A percentile compares a stretch with the other conserved stretches of the same genome.
Conservation (phyloP, 2,329 filamentous ascomycete species). For the Fusarium sp. region DNA sequence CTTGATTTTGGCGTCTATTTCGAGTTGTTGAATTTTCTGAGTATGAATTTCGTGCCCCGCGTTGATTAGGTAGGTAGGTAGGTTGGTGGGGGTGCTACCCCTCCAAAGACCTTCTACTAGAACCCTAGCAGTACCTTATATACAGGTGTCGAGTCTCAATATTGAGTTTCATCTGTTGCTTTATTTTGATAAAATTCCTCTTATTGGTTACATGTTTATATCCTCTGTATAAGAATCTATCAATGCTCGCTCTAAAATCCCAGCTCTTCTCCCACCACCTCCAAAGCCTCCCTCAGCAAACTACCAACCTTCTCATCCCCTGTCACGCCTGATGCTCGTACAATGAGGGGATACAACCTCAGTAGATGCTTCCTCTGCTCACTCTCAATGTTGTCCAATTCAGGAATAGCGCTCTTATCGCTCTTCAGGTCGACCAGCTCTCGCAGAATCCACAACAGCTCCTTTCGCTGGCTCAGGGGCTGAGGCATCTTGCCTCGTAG, state of each 20-base stretch:
- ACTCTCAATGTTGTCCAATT: conserved; percentile 61
- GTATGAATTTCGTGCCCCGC: conserved; percentile 46
- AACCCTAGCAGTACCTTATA: no score
- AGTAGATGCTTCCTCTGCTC: conserved; percentile 79
- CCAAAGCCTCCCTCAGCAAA: conserved; percentile 69
- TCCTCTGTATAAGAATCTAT: background rate
- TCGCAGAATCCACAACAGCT: conserved; percentile 77
- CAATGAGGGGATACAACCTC: conserved; percentile 81
- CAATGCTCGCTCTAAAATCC: conserved; percentile 33
- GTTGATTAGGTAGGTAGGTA: conserved; percentile 39
- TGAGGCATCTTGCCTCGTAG: conserved; percentile 89
- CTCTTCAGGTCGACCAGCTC: conserved; percentile 74
- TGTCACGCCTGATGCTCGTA: conserved; percentile 66
- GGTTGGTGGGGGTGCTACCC: no score
- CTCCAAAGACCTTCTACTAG: no score
- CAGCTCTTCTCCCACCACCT: conserved; percentile 68
- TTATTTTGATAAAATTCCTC: background rate
- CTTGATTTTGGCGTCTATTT: conserved; percentile 8
- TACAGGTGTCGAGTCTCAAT: background rate
- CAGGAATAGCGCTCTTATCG: conserved; percentile 75
- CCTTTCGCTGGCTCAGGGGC: conserved; percentile 81
- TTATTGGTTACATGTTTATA: conserved; percentile 4
- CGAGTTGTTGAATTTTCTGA: conserved; percentile 32
- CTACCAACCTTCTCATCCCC: conserved; percentile 70
- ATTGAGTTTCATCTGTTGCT: conserved; percentile 6